Base-by-base conservation (phyloP, 768 basidiomycete genomes). In the Tricholoma bakamatsutake region DNA sequence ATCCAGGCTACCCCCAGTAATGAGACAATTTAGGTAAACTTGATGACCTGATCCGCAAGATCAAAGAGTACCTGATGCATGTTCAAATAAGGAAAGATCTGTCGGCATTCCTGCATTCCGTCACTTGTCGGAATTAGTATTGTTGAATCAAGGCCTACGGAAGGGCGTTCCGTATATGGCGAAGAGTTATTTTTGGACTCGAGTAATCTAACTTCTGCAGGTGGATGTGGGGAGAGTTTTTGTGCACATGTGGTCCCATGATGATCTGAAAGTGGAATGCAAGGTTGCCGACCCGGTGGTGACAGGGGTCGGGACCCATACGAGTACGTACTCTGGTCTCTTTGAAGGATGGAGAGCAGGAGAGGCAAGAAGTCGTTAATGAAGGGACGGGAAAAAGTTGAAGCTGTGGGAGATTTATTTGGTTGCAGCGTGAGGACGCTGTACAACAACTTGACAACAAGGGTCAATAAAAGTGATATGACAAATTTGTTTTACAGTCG, bases 361-460 rank as follows among this genome's bases (percentile, higher is more conserved):
- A 31, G 31, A 5, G 8, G 31, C 4, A 31, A 31, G 31, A 31
- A 10, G 10, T 7, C 5, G 31, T 31, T 5, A 10, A 10, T 31
- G 31, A 31, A 31, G 31, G 21, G 10, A 31, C 12, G 34, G 34
- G 7, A 47, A 8, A 47, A 47, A n/a, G n/a, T 9, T 31, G 28
- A 48, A 31, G 46, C n/a, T 42, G 40, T 18, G 40, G 7, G 30
- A 48, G 46, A 9, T 31, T 8, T 43, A 24, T 43, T 43, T 47
- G 27, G 3, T 28, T 1, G 5, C 45, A 46, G 24, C 33, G 12
- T 54, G 45, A 42, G 48, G 51, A 55, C 45, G 31, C 28, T 21
- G 45, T 43, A 63, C 28, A 63, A 63, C 9, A 42, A 42, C 17
- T 4, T 42, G 17, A 42, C 40, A 37, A 37, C 56, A 61, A 39